phyloP scores from a whole-genome alignment of 306 rosid genomes.

The Datisca glomerata region DNA sequence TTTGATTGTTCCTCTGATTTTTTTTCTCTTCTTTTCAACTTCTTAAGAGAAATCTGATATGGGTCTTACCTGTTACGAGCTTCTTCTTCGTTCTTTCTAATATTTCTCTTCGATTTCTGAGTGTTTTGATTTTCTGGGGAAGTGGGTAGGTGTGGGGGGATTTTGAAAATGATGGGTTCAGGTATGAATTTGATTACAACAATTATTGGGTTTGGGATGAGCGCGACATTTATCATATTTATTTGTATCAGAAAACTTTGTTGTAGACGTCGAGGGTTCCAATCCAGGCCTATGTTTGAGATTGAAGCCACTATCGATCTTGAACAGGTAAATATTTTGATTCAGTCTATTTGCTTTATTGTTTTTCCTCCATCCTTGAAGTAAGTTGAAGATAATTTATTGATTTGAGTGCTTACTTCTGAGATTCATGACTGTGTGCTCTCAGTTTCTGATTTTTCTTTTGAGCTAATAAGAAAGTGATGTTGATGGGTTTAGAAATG shows the following conservation, averaged over 20 bases:
- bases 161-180: conserved; percentile 27
- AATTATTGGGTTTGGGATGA: conserved; percentile 81
- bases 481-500: no score
- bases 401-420: no score
- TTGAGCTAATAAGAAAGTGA: no score
- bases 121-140: conserved; percentile 3
- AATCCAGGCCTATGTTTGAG: conserved; percentile 42
- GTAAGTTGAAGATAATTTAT: background rate
- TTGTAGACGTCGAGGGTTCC: conserved; percentile 48
- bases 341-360: background rate
- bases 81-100: conserved; percentile 12
- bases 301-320: conserved; percentile 54
- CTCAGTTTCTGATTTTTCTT: background rate
- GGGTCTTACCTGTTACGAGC: background rate
- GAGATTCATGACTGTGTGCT: background rate
- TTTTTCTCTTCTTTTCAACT: background rate
- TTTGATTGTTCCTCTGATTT: background rate
- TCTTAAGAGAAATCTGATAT: background rate
- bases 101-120: background rate
- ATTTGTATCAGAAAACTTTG: conserved; percentile 84
- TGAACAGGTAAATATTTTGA: conserved; percentile 46
- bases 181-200: conserved; percentile 61
- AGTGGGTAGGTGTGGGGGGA: conserved; percentile 8
- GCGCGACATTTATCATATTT: conserved; percentile 89
- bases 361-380: background rate